These are phyloP conservation scores for Trypanosoma avium DNA, from an alignment of 208 protist species.

Conservation along the genomic window DNA sequence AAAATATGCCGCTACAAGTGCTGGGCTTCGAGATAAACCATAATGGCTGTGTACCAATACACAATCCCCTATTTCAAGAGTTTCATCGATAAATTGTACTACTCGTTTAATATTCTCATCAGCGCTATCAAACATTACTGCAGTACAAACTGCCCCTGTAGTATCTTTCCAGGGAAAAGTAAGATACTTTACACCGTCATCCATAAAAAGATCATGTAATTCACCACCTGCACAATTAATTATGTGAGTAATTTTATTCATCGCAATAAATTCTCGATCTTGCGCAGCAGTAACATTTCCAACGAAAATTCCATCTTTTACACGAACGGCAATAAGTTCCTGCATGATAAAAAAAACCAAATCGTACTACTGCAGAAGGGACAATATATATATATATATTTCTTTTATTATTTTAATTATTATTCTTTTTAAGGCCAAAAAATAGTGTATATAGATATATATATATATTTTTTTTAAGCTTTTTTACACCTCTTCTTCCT, in stretches of 20 bases:
- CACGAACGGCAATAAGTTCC: slow-evolving; percentile 84
- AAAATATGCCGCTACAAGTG: slow-evolving; percentile 86
- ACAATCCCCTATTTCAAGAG: slow-evolving; percentile 76
- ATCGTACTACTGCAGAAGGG: no score
- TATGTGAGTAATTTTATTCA: slow-evolving; percentile 93
- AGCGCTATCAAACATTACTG: slow-evolving; percentile 78
- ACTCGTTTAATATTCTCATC: slow-evolving; percentile 80
- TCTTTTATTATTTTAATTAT: neutral
- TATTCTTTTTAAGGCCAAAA: no score
- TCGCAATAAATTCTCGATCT: slow-evolving; percentile 85
- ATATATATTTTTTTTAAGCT: no score
- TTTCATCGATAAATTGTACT: slow-evolving; percentile 87
- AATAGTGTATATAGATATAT: no score
- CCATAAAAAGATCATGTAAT: slow-evolving; percentile 74
- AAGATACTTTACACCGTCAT: slow-evolving; percentile 84
- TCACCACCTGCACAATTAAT: slow-evolving; percentile 91
- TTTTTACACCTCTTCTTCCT: slow-evolving; percentile 2
- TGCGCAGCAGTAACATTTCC: slow-evolving; percentile 83
- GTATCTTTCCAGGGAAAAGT: slow-evolving; percentile 91
- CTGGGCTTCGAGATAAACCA: slow-evolving; percentile 80
- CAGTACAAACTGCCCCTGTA: slow-evolving; percentile 65
- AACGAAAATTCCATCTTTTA: slow-evolving; percentile 93
- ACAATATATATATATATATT: neutral
- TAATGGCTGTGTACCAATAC: slow-evolving; percentile 88
- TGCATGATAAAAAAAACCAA: slow-evolving; percentile 29